Conservation (phyloP, 2,329 filamentous ascomycete species). For the Stachybotrys echinatus region DNA sequence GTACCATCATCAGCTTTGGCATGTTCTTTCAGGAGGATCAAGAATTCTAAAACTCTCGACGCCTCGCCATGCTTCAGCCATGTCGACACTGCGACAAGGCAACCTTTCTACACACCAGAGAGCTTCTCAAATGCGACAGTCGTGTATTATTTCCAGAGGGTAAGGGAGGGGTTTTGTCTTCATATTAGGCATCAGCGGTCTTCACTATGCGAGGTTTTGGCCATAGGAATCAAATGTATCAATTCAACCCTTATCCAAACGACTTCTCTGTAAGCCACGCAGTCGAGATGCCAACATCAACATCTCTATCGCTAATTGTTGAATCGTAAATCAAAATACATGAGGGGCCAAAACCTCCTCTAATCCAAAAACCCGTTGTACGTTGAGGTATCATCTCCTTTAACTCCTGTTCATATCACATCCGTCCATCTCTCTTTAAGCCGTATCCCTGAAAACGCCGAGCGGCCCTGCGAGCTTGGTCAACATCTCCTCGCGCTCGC, state of each 20-base stretch:
- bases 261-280: background rate
- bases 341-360: no score
- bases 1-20: constrained; percentile 95
- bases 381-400: constrained; percentile 24
- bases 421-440: constrained; percentile 8
- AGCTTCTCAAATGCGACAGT: no score
- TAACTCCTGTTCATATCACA: constrained; percentile 2
- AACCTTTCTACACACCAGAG: no score
- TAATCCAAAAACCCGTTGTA: constrained; percentile 13
- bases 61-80: background rate
- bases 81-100: no score
- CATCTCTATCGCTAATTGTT: background rate
- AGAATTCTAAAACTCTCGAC: constrained; percentile 62
- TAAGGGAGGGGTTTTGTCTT: background rate
- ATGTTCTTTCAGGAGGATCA: constrained; percentile 99
- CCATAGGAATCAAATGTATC: background rate
- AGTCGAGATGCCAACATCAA: background rate
- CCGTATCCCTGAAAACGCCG: constrained; percentile 39
- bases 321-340: background rate
- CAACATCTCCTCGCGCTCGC: constrained; percentile 88
- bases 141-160: background rate
- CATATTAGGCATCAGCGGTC: background rate
- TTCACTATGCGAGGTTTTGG: background rate
- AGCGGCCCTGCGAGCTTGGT: constrained; percentile 61
- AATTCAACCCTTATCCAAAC: background rate